Conservation (phyloP, 768 basidiomycete genomes). For the Trametes coccinea region DNA sequence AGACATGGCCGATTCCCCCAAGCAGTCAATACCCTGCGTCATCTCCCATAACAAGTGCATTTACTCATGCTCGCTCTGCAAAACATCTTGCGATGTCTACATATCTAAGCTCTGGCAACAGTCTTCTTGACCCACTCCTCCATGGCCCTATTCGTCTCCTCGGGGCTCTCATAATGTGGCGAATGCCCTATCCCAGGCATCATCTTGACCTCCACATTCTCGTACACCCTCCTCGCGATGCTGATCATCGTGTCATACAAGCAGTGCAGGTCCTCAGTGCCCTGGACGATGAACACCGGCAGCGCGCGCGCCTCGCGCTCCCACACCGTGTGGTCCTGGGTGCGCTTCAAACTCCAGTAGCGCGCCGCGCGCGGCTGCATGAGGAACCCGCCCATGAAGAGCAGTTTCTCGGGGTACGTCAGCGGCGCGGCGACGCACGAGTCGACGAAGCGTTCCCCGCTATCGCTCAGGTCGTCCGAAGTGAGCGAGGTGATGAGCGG, state of each 20-base stretch:
- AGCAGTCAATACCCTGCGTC: too few species aligned
- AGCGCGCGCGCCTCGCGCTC: constrained; percentile 18
- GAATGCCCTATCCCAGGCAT: constrained; percentile 27
- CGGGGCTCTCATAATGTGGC: constrained; percentile 27
- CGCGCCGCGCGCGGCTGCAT: constrained; percentile 26
- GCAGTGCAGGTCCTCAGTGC: constrained; percentile 25
- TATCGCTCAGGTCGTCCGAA: constrained; percentile 16
- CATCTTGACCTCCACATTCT: constrained; percentile 20
- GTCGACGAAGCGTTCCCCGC: constrained; percentile 26
- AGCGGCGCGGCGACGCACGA: constrained; percentile 25
- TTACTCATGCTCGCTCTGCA: too few species aligned
- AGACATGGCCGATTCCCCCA: too few species aligned
- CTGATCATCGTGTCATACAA: constrained; percentile 18
- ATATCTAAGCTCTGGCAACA: background rate
- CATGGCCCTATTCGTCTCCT: constrained; percentile 18
- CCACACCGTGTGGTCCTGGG: constrained; percentile 27
- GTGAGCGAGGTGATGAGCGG: constrained; percentile 14
- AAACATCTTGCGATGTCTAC: too few species aligned
- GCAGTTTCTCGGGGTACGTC: constrained; percentile 22
- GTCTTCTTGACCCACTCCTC: constrained; percentile 33
- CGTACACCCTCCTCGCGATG: constrained; percentile 19
- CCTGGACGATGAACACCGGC: constrained; percentile 28
- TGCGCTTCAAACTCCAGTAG: constrained; percentile 16
- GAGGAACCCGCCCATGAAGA: constrained; percentile 27
- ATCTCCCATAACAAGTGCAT: too few species aligned